A percentile compares a stretch with the other conserved stretches of the same genome.
These are phyloP conservation scores for Eryngium alpinum DNA, from an alignment of 140 eudicot genomes.

Conservation along the genomic window DNA sequence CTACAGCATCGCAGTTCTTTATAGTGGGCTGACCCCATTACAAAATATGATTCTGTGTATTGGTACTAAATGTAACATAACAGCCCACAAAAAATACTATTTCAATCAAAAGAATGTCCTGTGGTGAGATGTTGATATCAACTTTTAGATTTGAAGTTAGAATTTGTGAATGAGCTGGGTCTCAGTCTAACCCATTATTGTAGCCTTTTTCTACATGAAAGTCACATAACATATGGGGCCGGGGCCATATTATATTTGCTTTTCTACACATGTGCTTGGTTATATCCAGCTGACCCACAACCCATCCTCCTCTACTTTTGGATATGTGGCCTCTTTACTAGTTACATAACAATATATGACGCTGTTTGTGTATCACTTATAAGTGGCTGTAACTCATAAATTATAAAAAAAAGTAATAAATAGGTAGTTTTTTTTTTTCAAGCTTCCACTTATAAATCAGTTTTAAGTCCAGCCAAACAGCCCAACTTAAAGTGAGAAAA, in stretches of 20 bases:
- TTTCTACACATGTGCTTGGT: slow-evolving; percentile 7
- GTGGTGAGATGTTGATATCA: slow-evolving; percentile 6
- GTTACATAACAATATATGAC: neutral
- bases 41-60: neutral
- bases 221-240: neutral
- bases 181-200: slow-evolving; percentile 11
- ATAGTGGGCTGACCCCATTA: no score
- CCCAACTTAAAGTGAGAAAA: no score
- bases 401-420: no score
- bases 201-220: neutral
- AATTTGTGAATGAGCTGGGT: neutral
- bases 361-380: no score
- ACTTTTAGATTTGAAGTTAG: neutral
- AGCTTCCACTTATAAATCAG: no score
- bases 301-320: neutral
- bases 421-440: no score
- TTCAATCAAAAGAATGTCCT: neutral
- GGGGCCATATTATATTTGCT: neutral
- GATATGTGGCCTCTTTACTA: neutral
- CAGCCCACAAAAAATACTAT: neutral
- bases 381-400: no score
- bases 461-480: no score
- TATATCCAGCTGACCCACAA: neutral
- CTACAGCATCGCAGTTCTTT: no score
- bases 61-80: neutral